These are phyloP conservation scores for Verbena officinalis DNA, from an alignment of 257 asterid genomes.

Conservation along the genomic window DNA sequence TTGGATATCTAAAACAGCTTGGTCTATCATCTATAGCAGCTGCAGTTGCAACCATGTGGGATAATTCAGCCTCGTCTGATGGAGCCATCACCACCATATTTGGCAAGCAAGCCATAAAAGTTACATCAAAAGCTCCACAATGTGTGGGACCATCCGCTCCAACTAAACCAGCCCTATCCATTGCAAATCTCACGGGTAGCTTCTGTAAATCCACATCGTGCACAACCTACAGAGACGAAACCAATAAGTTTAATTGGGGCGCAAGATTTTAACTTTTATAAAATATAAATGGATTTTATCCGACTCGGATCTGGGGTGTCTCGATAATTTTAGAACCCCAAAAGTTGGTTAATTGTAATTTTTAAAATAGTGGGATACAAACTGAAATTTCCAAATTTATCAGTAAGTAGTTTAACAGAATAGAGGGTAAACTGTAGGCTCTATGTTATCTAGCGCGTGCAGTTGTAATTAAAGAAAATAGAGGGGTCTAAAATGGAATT, in stretches of 20 bases:
- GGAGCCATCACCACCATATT: constrained; percentile 85
- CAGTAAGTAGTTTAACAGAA: no score
- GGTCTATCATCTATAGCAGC: constrained; percentile 71
- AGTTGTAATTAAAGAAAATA: no score
- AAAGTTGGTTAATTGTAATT: no score
- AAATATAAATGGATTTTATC: no score
- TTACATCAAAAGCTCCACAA: constrained; percentile 65
- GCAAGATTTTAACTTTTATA: no score
- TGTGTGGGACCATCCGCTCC: constrained; percentile 79
- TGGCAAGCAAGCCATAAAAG: constrained; percentile 73
- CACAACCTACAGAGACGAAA: constrained; percentile 41
- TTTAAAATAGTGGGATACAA: no score
- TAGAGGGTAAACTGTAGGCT: no score
- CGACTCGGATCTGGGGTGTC: no score
- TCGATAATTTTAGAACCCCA: no score
- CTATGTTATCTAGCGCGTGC: no score
- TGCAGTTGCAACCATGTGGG: constrained; percentile 73
- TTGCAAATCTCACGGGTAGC: constrained; percentile 68
- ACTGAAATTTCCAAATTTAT: no score
- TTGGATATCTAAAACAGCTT: constrained; percentile 69
- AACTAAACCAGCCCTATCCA: constrained; percentile 71
- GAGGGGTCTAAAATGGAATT: no score
- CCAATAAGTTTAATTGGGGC: background rate
- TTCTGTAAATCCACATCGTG: constrained; percentile 72
- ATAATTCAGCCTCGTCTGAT: constrained; percentile 66